These are phyloP conservation scores for Neofusicoccum ribis DNA, from an alignment of 2,329 filamentous ascomycete genomes.

Conservation along the genomic window DNA sequence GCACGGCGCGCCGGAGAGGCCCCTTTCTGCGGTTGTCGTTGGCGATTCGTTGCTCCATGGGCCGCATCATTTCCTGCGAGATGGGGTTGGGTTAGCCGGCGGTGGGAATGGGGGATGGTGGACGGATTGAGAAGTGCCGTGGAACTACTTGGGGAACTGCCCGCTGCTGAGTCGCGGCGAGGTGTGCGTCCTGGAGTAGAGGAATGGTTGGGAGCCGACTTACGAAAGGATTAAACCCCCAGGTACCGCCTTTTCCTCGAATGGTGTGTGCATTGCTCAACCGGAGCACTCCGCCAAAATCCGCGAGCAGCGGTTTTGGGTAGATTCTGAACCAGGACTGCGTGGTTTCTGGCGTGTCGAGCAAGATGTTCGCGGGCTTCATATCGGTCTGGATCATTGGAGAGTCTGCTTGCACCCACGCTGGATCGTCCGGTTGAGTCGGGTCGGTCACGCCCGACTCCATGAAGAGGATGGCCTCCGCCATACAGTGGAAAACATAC, in stretches of 20 bases:
- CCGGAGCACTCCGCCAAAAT: not conserved
- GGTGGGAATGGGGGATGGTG: too few species aligned
- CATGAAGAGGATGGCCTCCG: not conserved
- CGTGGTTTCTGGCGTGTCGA: not conserved
- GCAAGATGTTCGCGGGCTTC: conserved; percentile 14
- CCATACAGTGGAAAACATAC: conserved; percentile 4
- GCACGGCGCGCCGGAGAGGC: not conserved
- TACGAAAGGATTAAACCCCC: not conserved
- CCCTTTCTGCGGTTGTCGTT: not conserved
- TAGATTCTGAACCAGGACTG: not conserved
- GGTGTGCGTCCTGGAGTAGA: not conserved
- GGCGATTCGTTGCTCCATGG: not conserved
- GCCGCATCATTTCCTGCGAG: not conserved
- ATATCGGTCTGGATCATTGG: not conserved
- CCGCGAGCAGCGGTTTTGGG: not conserved
- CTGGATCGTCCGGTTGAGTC: too few species aligned
- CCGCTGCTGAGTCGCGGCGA: too few species aligned
- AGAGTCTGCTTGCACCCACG: not conserved
- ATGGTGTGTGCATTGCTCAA: not conserved
- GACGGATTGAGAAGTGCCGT: too few species aligned
- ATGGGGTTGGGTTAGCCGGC: not conserved
- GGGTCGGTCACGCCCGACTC: not conserved
- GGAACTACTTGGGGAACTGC: too few species aligned
- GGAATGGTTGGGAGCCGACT: not conserved
- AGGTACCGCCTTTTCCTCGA: not conserved